A percentile compares a stretch with the other conserved stretches of the same genome.
These are phyloP conservation scores for Endotrypanum monterogeii DNA, from an alignment of 208 protist genomes.

Conservation along the genomic window DNA sequence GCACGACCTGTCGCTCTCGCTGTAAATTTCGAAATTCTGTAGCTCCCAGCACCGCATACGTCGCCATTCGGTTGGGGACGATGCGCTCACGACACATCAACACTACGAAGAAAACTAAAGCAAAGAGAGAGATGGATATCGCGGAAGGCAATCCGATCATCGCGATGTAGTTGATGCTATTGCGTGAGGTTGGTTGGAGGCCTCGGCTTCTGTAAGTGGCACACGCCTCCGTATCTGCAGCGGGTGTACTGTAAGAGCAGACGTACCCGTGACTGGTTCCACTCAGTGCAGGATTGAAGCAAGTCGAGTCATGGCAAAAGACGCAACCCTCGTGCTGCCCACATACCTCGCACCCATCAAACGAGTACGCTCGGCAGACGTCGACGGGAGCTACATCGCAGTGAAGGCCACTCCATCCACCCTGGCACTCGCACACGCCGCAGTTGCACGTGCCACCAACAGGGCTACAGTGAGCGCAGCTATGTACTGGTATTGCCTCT, in stretches of 20 bases:
- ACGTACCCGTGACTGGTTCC: slow-evolving; percentile 33
- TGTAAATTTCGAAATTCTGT: background rate
- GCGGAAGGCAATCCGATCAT: background rate
- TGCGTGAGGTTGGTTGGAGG: background rate
- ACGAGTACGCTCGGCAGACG: slow-evolving; percentile 37
- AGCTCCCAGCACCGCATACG: background rate
- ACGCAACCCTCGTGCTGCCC: slow-evolving; percentile 26
- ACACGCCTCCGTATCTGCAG: slow-evolving; percentile 20
- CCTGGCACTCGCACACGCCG: slow-evolving; percentile 24
- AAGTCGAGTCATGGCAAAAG: slow-evolving; percentile 51
- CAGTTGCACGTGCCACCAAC: slow-evolving; percentile 33
- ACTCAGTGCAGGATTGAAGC: slow-evolving; percentile 34
- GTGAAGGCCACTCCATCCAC: slow-evolving; percentile 21
- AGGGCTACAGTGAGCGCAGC: slow-evolving; percentile 11
- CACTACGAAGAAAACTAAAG: background rate
- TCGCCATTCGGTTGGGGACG: background rate
- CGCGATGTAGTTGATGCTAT: background rate
- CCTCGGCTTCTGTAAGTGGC: slow-evolving; percentile 8
- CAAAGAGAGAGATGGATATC: background rate
- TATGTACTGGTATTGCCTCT: background rate
- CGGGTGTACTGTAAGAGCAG: slow-evolving; percentile 35
- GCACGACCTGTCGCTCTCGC: slow-evolving; percentile 9
- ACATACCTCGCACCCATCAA: slow-evolving; percentile 44
- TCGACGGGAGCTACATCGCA: slow-evolving; percentile 30
- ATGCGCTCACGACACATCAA: background rate